A percentile compares a stretch with the other conserved stretches of the same genome.
phyloP scores from a whole-genome alignment of 2,329 filamentous ascomycete species.

The Cryoendolithus antarcticus region DNA sequence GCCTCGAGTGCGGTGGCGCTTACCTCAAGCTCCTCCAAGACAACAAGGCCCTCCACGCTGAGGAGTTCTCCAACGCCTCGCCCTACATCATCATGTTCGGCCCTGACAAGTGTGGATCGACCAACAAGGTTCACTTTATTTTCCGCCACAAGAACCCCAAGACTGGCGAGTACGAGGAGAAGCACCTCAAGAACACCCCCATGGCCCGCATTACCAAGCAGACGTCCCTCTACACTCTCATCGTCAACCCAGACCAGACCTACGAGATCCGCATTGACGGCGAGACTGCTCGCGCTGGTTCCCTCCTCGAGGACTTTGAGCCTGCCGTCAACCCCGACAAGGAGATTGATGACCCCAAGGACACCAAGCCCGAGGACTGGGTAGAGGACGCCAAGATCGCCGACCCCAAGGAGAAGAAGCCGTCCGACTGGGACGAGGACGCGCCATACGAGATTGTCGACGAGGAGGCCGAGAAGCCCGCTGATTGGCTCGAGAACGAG shows the following conservation, averaged over 20 bases:
- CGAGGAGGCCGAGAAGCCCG: constrained; percentile 78
- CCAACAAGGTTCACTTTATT: constrained; percentile 96
- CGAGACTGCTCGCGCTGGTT: constrained; percentile 75
- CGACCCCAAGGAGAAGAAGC: constrained; percentile 89
- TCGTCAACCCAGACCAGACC: constrained; percentile 93
- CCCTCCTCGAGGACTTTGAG: constrained; percentile 83
- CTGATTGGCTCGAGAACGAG: constrained; percentile 93
- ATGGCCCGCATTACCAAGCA: constrained; percentile 82
- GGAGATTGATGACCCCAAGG: constrained; percentile 91
- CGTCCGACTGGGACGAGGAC: constrained; percentile 98
- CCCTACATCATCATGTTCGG: constrained; percentile 99
- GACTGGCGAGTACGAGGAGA: constrained; percentile 99
- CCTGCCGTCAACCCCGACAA: constrained; percentile 86
- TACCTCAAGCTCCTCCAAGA: constrained; percentile 99
- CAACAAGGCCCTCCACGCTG: constrained; percentile 89
- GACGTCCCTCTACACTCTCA: constrained; percentile 88
- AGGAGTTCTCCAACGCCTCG: constrained; percentile 95
- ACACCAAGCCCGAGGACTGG: constrained; percentile 91
- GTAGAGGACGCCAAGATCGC: constrained; percentile 84
- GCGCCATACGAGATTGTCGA: constrained; percentile 94
- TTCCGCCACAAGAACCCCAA: constrained; percentile 99
- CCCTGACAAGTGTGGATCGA: constrained; percentile 96
- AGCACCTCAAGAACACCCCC: constrained; percentile 80
- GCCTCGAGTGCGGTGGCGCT: constrained; percentile 92
- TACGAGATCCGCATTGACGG: constrained; percentile 88